Evolutionary conservation across 257 asterid genomes (phyloP).

Genomic region (Solanum infundibuliforme): DNA sequence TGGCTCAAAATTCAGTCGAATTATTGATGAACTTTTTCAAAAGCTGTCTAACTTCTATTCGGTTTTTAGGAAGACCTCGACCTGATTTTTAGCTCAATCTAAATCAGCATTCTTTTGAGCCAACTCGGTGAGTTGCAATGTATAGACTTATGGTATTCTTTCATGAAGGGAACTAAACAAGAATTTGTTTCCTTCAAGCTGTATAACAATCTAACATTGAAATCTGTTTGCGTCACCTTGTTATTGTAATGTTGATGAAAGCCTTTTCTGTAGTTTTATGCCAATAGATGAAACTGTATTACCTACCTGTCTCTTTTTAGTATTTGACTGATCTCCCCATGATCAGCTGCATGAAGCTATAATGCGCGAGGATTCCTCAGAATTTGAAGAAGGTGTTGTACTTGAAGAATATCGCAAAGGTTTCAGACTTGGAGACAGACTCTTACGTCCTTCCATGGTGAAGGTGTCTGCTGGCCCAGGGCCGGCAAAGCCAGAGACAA

Average conservation of each 20-base stretch:
- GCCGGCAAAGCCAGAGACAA: conserved; percentile 42
- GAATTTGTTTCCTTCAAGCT: background rate
- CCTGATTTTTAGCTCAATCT: conserved; percentile 38
- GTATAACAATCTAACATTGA: background rate
- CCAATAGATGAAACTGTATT: background rate
- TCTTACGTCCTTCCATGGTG: conserved; percentile 85
- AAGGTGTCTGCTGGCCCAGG: conserved; percentile 91
- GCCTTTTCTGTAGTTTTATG: background rate
- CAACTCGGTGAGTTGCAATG: conserved; percentile 61
- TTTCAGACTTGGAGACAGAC: conserved; percentile 67
- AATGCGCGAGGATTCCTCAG: conserved; percentile 78
- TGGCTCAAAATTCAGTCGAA: conserved; percentile 59
- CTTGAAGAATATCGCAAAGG: conserved; percentile 73
- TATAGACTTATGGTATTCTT: conserved; percentile 16
- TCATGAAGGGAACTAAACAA: conserved; percentile 8
- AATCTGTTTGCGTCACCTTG: background rate
- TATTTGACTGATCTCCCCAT: conserved; percentile 5
- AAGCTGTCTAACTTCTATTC: conserved; percentile 48
- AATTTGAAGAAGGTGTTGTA: conserved; percentile 57
- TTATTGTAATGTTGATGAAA: background rate
- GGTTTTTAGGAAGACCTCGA: conserved; percentile 53
- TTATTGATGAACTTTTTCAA: conserved; percentile 40
- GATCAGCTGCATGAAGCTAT: conserved; percentile 80
- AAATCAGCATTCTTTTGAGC: conserved; percentile 31
- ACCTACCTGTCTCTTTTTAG: background rate